phyloP scores from a whole-genome alignment of 768 basidiomycete genomes.

The Russula emetica region DNA sequence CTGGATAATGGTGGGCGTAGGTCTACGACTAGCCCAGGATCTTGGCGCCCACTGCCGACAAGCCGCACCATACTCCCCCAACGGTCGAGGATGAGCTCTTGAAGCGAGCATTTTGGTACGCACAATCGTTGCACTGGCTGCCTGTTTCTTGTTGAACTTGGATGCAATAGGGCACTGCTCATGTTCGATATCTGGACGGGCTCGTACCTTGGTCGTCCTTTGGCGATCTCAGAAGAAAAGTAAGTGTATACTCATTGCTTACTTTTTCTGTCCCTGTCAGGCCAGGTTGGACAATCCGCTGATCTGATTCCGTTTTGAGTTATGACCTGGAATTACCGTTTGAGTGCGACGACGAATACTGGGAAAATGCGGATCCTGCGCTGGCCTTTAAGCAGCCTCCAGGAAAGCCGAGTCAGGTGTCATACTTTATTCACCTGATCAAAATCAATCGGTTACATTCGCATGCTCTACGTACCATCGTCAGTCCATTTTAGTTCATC shows the following conservation, averaged over 20 bases:
- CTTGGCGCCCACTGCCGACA: conserved; percentile 63
- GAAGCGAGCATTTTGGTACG: conserved; percentile 66
- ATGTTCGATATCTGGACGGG: conserved; percentile 45
- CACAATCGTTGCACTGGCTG: neutral
- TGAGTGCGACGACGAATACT: conserved; percentile 28
- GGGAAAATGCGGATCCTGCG: conserved; percentile 19
- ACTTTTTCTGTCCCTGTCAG: neutral
- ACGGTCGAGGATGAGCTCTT: conserved; percentile 65
- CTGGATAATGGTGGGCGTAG: conserved; percentile 58
- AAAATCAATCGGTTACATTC: conserved; percentile 61
- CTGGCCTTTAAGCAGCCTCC: conserved; percentile 58
- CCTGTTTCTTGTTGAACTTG: neutral
- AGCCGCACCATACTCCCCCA: conserved; percentile 38
- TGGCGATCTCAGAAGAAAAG: conserved; percentile 72
- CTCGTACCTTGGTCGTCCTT: conserved; percentile 57
- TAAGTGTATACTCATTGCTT: conserved; percentile 25
- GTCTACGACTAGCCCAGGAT: conserved; percentile 68
- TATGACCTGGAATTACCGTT: conserved; percentile 27
- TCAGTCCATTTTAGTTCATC: conserved; percentile 30
- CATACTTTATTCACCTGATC: conserved; percentile 52
- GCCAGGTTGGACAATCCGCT: neutral
- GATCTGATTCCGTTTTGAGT: conserved; percentile 29
- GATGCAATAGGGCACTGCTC: conserved; percentile 43
- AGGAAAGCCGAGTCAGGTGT: conserved; percentile 48
- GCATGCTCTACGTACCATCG: conserved; percentile 59